Percentiles rank a stretch among this genome's conserved stretches.
These are phyloP conservation scores for Sporothrix variecibatus DNA, from an alignment of 2,329 filamentous ascomycete species.

Conservation along the genomic window DNA sequence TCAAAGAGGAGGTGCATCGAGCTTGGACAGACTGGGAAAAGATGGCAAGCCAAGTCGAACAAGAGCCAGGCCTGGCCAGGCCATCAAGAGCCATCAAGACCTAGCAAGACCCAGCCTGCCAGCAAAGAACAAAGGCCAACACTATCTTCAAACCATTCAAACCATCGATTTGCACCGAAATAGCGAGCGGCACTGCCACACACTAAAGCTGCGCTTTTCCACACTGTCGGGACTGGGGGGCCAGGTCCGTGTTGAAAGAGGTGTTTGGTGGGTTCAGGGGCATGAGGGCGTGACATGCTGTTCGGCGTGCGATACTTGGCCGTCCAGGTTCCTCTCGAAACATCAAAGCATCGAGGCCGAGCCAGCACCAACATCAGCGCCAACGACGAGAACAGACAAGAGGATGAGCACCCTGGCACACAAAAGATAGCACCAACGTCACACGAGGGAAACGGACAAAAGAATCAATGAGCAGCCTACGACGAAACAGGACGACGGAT, in stretches of 20 bases:
- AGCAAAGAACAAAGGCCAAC: neutral
- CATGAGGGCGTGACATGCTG: neutral
- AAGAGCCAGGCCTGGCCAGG: neutral
- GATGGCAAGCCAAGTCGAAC: neutral
- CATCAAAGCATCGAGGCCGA: neutral
- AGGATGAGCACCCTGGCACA: neutral
- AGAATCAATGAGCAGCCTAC: neutral
- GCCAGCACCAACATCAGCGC: neutral
- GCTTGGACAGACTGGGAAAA: neutral
- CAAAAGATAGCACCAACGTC: neutral
- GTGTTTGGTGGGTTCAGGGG: neutral
- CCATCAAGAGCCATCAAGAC: no score
- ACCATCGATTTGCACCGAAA: neutral
- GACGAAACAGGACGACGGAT: neutral
- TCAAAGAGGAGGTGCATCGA: neutral
- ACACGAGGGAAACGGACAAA: neutral
- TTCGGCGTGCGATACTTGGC: neutral
- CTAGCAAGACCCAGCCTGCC: no score
- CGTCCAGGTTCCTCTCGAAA: neutral
- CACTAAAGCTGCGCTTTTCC: neutral
- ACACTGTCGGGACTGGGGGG: slow-evolving; percentile 4
- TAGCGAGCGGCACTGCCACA: slow-evolving; percentile 18
- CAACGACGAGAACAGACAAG: neutral
- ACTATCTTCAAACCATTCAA: neutral
- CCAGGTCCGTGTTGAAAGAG: neutral